These are phyloP conservation scores for Firmiana major DNA, from an alignment of 345 rosid genomes.

Conservation along the genomic window DNA sequence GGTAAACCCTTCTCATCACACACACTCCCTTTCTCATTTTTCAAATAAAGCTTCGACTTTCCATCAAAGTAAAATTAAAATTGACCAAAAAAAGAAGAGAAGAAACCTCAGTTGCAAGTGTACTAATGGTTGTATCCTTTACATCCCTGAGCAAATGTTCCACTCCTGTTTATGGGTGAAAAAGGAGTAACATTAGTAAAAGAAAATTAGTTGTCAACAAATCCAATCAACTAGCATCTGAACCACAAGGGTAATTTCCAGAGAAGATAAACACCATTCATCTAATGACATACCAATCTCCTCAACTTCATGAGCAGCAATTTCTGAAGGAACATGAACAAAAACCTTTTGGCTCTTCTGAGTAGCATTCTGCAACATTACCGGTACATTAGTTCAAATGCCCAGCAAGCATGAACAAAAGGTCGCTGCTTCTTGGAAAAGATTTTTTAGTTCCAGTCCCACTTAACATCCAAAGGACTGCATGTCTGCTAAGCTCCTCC, in stretches of 20 bases:
- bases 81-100: background rate
- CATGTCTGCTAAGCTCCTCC: background rate
- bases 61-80: background rate
- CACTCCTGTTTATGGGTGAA: slow-evolving; percentile 36
- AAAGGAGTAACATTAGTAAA: background rate
- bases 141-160: slow-evolving; percentile 65
- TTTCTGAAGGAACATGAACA: slow-evolving; percentile 33
- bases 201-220: background rate
- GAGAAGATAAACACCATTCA: background rate
- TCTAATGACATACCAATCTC: background rate
- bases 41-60: background rate
- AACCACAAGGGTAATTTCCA: background rate
- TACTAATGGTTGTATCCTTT: slow-evolving; percentile 64
- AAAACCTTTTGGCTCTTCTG: slow-evolving; percentile 87
- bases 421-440: background rate
- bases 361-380: slow-evolving; percentile 65
- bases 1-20: background rate
- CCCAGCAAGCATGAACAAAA: background rate
- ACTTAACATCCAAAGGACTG: background rate
- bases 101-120: slow-evolving; percentile 59
- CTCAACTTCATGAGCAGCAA: slow-evolving; percentile 1
- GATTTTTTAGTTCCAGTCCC: background rate
- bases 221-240: background rate
- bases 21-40: background rate
- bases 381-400: background rate